Evolutionary conservation across 495 filamentous ascomycete species (phyloP).

Genomic region (Talaromyces nanjingensis): DNA sequence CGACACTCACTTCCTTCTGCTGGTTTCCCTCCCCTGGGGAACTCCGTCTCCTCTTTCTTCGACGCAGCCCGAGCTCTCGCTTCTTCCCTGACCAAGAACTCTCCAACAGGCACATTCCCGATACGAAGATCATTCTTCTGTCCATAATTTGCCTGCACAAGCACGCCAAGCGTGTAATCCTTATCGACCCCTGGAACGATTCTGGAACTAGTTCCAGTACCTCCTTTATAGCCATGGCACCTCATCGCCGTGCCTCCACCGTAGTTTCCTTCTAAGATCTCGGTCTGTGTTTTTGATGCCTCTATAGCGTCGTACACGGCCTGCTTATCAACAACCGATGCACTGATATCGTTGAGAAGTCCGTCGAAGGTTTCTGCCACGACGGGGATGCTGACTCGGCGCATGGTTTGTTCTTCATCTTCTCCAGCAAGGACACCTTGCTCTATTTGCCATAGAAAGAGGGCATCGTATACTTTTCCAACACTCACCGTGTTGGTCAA

Average conservation of each 20-base stretch:
- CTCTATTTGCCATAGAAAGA: neutral
- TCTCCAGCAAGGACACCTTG: neutral
- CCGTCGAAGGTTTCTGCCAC: slow-evolving; percentile 1
- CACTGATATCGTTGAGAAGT: neutral
- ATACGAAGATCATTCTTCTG: slow-evolving; percentile 1
- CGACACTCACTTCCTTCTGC: neutral
- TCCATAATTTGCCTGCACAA: slow-evolving; percentile 2
- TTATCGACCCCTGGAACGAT: neutral
- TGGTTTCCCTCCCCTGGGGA: slow-evolving; percentile 1
- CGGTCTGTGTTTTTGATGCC: neutral
- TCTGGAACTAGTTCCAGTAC: neutral
- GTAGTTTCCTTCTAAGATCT: neutral
- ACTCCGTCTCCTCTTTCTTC: neutral
- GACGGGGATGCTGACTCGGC: neutral
- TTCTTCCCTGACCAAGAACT: slow-evolving; percentile 1
- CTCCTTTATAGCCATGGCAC: slow-evolving; percentile 6
- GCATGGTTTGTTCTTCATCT: neutral
- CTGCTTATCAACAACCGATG: neutral
- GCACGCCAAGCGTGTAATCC: neutral
- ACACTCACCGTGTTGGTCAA: neutral
- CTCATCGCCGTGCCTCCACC: slow-evolving; percentile 5
- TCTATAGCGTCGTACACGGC: neutral
- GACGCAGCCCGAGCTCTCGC: neutral
- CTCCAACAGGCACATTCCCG: slow-evolving; percentile 1
- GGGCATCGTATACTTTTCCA: slow-evolving; percentile 2